A percentile compares a stretch with the other conserved stretches of the same genome.
phyloP scores from a whole-genome alignment of 2,329 filamentous ascomycete species.

The Fusarium siculi region DNA sequence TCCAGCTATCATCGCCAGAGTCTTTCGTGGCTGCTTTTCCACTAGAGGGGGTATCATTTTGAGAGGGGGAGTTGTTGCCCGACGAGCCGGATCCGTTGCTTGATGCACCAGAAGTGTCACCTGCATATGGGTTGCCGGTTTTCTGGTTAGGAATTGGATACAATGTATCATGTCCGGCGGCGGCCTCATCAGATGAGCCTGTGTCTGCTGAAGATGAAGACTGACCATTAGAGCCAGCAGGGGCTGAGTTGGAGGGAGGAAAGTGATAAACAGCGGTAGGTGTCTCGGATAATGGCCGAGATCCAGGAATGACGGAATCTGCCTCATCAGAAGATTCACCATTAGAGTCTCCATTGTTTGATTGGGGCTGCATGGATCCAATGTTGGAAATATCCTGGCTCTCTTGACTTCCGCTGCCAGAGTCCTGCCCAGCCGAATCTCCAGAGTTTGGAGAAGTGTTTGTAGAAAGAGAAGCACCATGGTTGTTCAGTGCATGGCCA shows the following conservation, averaged over 20 bases:
- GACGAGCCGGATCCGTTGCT: not conserved
- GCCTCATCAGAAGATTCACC: not conserved
- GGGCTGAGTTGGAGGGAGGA: not conserved
- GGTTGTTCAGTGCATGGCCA: not conserved
- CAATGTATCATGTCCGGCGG: fast-evolving
- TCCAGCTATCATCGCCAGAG: not conserved
- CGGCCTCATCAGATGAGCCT: not conserved
- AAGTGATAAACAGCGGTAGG: not conserved
- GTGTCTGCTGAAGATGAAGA: not conserved
- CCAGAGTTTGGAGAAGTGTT: not conserved
- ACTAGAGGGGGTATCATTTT: not conserved
- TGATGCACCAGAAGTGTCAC: not conserved
- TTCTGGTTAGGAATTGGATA: not conserved
- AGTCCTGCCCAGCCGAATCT: not conserved
- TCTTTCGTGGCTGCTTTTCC: not conserved
- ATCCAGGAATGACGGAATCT: not conserved
- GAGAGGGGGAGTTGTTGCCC: not conserved
- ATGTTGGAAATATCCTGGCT: not conserved
- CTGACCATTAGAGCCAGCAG: not conserved
- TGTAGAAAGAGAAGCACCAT: not conserved
- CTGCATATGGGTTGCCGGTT: no score
- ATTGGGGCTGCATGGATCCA: not conserved
- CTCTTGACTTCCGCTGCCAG: not conserved
- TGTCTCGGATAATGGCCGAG: not conserved
- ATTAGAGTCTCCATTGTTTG: not conserved